Conservation (phyloP, 495 filamentous ascomycete species). For the Aspergillus sclerotiicarbonarius region DNA sequence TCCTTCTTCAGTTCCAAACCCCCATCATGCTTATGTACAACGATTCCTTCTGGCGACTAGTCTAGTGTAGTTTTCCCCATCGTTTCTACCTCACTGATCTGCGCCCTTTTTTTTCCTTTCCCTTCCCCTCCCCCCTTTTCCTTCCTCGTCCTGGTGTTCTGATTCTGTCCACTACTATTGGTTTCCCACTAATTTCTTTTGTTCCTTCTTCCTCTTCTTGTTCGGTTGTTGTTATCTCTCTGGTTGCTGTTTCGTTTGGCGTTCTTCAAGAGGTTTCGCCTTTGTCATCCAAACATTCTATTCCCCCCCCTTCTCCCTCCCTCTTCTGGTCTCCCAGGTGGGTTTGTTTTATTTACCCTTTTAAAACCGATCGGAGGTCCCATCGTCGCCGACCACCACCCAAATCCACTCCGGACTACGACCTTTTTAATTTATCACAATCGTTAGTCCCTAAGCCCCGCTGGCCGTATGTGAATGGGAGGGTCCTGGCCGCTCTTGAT, state of each 20-base stretch:
- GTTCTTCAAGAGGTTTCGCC: background rate
- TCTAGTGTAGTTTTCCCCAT: background rate
- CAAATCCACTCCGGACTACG: slow-evolving; percentile 5
- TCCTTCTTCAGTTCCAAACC: background rate
- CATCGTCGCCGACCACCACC: background rate
- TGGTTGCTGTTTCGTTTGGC: background rate
- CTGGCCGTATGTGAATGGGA: slow-evolving; percentile 15
- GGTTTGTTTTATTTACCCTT: background rate
- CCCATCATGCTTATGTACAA: background rate
- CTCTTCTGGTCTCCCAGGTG: background rate
- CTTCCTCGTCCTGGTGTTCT: background rate
- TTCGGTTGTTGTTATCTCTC: slow-evolving; percentile 1
- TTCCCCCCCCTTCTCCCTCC: background rate
- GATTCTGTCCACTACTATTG: background rate
- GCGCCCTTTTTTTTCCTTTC: slow-evolving; percentile 2
- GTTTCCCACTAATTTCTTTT: background rate
- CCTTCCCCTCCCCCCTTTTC: background rate
- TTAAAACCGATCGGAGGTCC: background rate
- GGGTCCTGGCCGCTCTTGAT: slow-evolving; percentile 13
- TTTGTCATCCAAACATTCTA: slow-evolving; percentile 1
- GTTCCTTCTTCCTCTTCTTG: slow-evolving; percentile 3
- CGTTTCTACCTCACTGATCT: background rate
- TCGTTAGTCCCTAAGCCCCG: slow-evolving; percentile 13
- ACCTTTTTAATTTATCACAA: slow-evolving; percentile 11
- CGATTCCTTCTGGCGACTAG: too few species aligned